Evolutionary conservation across 495 filamentous ascomycete genomes (phyloP).

Genomic region (Oidiodendron maius): DNA sequence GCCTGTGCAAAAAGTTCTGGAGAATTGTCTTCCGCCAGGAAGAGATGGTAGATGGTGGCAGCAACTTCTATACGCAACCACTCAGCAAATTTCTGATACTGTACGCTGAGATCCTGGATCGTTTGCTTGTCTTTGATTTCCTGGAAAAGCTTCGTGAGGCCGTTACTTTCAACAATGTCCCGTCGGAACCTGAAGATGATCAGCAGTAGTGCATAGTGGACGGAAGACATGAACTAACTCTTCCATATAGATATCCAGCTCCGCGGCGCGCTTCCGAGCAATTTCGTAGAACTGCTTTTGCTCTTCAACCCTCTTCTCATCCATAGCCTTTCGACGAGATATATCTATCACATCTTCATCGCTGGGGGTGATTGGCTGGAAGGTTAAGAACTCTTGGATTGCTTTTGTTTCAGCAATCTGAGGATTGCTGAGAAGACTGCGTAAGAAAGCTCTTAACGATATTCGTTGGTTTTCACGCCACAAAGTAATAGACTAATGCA

Average conservation of each 20-base stretch:
- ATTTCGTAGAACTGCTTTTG: constrained; percentile 94
- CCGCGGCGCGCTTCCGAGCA: constrained; percentile 79
- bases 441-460: constrained; percentile 82
- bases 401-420: constrained; percentile 76
- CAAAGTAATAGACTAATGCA: constrained; percentile 44
- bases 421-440: constrained; percentile 75
- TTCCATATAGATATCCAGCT: constrained; percentile 98
- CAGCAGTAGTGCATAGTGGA: not conserved
- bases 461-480: constrained; percentile 90
- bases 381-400: constrained; percentile 74
- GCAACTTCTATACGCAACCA: constrained; percentile 97
- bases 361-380: constrained; percentile 59
- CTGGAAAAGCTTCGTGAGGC: constrained; percentile 84
- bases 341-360: constrained; percentile 84
- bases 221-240: constrained; percentile 49
- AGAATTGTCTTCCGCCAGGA: constrained; percentile 96
- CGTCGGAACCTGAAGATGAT: constrained; percentile 39
- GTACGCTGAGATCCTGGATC: constrained; percentile 80
- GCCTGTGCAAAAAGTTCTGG: constrained; percentile 91
- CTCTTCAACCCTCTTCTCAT: constrained; percentile 83
- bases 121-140: constrained; percentile 85
- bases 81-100: constrained; percentile 97
- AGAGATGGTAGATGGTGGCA: constrained; percentile 93
- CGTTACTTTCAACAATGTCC: constrained; percentile 60
- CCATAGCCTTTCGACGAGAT: constrained; percentile 69